A percentile compares a stretch with the other conserved stretches of the same genome.
These are phyloP conservation scores for Gynandropsis gynandra DNA, from an alignment of 345 rosid species.

Conservation along the genomic window DNA sequence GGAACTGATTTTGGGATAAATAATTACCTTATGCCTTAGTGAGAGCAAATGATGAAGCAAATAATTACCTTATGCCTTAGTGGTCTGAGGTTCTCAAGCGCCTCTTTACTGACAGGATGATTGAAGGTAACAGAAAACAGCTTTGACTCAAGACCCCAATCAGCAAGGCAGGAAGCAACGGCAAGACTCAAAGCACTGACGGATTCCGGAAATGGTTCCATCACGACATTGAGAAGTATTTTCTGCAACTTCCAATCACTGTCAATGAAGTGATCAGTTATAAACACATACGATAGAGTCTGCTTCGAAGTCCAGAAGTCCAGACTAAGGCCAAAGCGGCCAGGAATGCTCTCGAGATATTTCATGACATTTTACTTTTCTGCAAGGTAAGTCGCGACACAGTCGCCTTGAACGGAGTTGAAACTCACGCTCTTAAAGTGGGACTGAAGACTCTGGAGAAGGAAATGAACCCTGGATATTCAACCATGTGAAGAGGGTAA, in stretches of 20 bases:
- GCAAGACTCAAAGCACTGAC: constrained; percentile 65
- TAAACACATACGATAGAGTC: constrained; percentile 62
- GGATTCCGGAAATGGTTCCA: constrained; percentile 79
- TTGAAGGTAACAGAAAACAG: no score
- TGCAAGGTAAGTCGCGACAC: constrained; percentile 68
- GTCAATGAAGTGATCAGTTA: constrained; percentile 74
- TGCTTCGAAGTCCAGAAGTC: constrained; percentile 71
- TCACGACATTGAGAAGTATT: constrained; percentile 71
- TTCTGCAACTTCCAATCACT: constrained; percentile 71
- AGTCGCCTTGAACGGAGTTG: constrained; percentile 80
- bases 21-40: no score
- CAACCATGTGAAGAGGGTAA: constrained; percentile 89
- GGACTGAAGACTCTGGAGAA: constrained; percentile 81
- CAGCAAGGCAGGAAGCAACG: constrained; percentile 75
- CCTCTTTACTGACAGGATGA: constrained; percentile 46
- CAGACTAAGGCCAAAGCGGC: constrained; percentile 62
- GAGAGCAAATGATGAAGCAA: no score
- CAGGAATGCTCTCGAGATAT: constrained; percentile 60
- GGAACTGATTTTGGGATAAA: no score
- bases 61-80: no score
- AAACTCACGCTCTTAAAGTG: constrained; percentile 57
- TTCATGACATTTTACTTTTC: constrained; percentile 75
- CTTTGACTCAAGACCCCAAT: constrained; percentile 79
- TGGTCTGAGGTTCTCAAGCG: constrained; percentile 55
- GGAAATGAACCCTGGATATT: constrained; percentile 64